Evolutionary conservation across 148 eudicot genomes (phyloP).

Genomic region (Tetragonia tetragonoides): DNA sequence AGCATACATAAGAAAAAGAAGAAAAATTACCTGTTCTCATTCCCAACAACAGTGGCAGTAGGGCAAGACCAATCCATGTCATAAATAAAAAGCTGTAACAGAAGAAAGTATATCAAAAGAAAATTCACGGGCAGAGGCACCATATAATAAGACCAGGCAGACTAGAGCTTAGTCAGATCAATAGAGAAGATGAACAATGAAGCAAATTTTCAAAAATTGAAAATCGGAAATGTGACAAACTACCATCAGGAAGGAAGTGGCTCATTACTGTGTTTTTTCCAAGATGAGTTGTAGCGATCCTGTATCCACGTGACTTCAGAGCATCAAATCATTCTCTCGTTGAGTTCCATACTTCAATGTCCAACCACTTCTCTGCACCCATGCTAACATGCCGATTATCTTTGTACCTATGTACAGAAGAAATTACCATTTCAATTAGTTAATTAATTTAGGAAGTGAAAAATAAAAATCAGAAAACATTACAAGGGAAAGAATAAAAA

Average conservation of each 20-base stretch:
- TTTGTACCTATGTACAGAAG: conserved; percentile 56
- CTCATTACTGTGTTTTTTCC: conserved; percentile 65
- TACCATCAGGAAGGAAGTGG: conserved; percentile 4
- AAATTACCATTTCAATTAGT: not conserved
- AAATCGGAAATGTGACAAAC: not conserved
- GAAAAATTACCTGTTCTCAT: conserved; percentile 61
- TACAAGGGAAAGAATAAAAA: not conserved
- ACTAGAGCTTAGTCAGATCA: not conserved
- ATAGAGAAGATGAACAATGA: not conserved
- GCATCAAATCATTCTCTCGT: conserved; percentile 68
- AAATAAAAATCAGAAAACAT: not conserved
- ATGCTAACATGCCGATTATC: conserved; percentile 89
- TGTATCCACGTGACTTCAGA: conserved; percentile 84
- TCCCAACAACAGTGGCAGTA: conserved; percentile 96
- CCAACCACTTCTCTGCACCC: conserved; percentile 99
- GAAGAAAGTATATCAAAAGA: conserved; percentile 8
- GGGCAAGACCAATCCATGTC: conserved; percentile 95
- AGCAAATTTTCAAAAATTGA: not conserved
- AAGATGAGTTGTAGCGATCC: conserved; percentile 80
- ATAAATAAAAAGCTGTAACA: conserved; percentile 63
- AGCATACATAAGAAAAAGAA: not conserved
- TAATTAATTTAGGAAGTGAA: not conserved
- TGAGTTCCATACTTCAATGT: conserved; percentile 87
- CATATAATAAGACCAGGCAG: not conserved
- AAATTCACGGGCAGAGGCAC: not conserved